phyloP scores from a whole-genome alignment of 1,284 basidiomycete genomes.

The Thecaphora thlaspeos region DNA sequence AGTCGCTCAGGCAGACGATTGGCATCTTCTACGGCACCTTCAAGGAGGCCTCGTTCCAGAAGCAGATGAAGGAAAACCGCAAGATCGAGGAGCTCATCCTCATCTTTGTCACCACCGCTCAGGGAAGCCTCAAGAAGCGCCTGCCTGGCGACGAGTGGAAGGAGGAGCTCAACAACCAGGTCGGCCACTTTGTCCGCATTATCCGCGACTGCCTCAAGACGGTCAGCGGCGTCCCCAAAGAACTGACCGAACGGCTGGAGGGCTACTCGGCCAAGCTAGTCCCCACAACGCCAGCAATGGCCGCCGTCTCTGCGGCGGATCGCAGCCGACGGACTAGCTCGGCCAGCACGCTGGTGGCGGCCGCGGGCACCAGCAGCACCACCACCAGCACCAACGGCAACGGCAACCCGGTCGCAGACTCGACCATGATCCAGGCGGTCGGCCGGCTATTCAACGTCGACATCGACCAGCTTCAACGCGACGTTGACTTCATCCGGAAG shows the following conservation, averaged over 20 bases:
- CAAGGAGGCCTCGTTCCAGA: slow-evolving; percentile 44
- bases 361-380: slow-evolving; percentile 4
- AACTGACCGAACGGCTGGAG: slow-evolving; percentile 76
- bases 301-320: slow-evolving; percentile 11
- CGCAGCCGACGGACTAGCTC: slow-evolving; percentile 29
- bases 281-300: slow-evolving; percentile 47
- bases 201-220: slow-evolving; percentile 71
- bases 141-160: slow-evolving; percentile 76
- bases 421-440: slow-evolving; percentile 63
- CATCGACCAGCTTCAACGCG: slow-evolving; percentile 69
- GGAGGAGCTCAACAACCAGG: slow-evolving; percentile 83
- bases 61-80: slow-evolving; percentile 81
- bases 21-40: slow-evolving; percentile 54
- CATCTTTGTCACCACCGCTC: slow-evolving; percentile 81
- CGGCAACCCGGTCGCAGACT: slow-evolving; percentile 20
- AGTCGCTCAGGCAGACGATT: slow-evolving; percentile 47
- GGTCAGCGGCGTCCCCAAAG: slow-evolving; percentile 64
- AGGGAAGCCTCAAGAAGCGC: slow-evolving; percentile 66
- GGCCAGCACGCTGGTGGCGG: slow-evolving; percentile 13
- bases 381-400: too few species aligned
- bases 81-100: slow-evolving; percentile 97
- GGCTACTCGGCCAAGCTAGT: slow-evolving; percentile 75
- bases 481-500: slow-evolving; percentile 70
- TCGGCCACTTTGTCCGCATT: slow-evolving; percentile 80
- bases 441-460: slow-evolving; percentile 74